Conservation (phyloP, 176 grass and related monocot genomes). For the Hsuehochloa calcarea region DNA sequence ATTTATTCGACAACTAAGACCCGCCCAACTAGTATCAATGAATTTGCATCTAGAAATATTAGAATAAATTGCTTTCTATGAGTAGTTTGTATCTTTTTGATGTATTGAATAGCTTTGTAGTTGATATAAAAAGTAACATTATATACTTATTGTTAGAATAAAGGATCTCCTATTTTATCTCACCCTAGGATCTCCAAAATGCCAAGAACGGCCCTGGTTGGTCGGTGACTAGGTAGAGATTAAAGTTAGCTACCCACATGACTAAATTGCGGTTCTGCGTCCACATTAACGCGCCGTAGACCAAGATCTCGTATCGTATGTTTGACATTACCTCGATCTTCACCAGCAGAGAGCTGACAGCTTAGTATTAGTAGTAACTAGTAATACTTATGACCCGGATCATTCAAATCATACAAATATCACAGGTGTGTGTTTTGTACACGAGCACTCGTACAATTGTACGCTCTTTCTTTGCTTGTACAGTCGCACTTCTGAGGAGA, state of each 20-base stretch:
- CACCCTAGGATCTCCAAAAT: too few relatives aligned
- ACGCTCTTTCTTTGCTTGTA: background rate
- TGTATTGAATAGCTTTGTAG: too few relatives aligned
- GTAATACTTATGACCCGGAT: background rate
- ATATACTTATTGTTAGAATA: too few relatives aligned
- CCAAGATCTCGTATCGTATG: background rate
- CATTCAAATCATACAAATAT: background rate
- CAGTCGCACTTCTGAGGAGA: background rate
- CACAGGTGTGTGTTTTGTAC: background rate
- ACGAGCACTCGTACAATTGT: background rate
- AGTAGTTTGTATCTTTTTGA: too few relatives aligned
- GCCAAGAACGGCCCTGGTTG: too few relatives aligned
- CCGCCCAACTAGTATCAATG: too few relatives aligned
- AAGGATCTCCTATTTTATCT: too few relatives aligned
- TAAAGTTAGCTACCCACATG: background rate
- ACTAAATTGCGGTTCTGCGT: background rate
- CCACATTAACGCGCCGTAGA: background rate
- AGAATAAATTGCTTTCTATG: too few relatives aligned
- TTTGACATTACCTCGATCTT: background rate
- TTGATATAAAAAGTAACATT: too few relatives aligned
- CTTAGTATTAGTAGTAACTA: background rate
- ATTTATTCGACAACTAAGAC: too few relatives aligned
- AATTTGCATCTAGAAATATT: too few relatives aligned
- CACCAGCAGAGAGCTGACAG: background rate
- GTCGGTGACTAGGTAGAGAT: background rate